phyloP scores from a whole-genome alignment of 768 basidiomycete genomes.

The Amanita muscaria region DNA sequence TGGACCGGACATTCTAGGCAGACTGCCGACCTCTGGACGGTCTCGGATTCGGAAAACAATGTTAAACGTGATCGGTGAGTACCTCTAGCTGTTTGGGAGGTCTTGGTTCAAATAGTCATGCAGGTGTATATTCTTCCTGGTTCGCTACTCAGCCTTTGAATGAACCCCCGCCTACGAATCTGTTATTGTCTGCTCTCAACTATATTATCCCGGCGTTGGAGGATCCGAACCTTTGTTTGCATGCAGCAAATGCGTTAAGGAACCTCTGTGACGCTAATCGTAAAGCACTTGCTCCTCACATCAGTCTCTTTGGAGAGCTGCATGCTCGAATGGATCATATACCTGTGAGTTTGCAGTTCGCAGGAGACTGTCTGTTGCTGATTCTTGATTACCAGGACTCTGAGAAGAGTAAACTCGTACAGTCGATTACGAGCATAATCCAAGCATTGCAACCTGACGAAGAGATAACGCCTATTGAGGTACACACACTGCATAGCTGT shows the following conservation, averaged over 20 bases:
- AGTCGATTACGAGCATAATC: conserved; percentile 89
- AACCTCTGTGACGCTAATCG: conserved; percentile 89
- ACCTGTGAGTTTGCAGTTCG: conserved; percentile 40
- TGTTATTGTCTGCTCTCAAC: conserved; percentile 56
- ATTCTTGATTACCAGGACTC: conserved; percentile 42
- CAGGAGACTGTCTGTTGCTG: conserved; percentile 4
- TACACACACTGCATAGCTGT: conserved; percentile 19
- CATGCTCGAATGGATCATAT: conserved; percentile 70
- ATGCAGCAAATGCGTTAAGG: conserved; percentile 75
- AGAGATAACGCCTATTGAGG: conserved; percentile 71
- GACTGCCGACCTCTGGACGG: conserved; percentile 55
- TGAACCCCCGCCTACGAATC: conserved; percentile 25
- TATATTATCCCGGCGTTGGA: conserved; percentile 67
- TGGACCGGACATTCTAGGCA: conserved; percentile 59
- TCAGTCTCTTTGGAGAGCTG: conserved; percentile 75
- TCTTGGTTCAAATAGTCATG: not conserved
- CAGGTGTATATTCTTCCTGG: conserved; percentile 75
- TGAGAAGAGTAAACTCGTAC: conserved; percentile 84
- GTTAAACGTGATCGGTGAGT: conserved; percentile 64
- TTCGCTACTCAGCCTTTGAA: conserved; percentile 43
- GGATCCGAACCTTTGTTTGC: conserved; percentile 53
- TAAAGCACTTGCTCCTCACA: conserved; percentile 72
- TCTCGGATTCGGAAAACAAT: conserved; percentile 66
- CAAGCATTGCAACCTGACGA: conserved; percentile 79
- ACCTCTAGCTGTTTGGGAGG: not conserved